Base-by-base conservation (phyloP, 768 basidiomycete genomes). In the Serendipita sp. region DNA sequence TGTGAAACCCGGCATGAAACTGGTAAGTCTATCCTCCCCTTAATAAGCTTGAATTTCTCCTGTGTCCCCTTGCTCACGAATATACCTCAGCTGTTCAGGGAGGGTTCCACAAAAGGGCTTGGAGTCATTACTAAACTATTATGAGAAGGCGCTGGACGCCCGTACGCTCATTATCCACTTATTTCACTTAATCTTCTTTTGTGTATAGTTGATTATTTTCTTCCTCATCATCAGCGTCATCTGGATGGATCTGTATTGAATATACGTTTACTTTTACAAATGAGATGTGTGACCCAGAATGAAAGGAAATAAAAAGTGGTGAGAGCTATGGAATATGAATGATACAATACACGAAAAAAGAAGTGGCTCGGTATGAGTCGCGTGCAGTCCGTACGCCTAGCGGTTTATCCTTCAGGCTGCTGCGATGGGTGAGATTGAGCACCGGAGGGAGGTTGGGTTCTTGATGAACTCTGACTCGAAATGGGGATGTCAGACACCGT, bases 1-100 rank as follows among this genome's bases (percentile, higher is more conserved):
- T 70, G 77, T 98, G 66, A 93, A 94, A 71, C 86, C 85, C 67
- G 94, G 94, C 28, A 90, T 90, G 85, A 91, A 93, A 73, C 77
- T 95, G 31, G 53, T 58, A 2, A n/a, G 53, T 58, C 11, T 28
- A n/a, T n/a, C n/a, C n/a, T n/a, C n/a, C n/a, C n/a, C n/a, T n/a
- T n/a, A n/a, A n/a, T n/a, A n/a, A 11, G 20, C 41, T 3, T 5
- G 24, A n/a, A 62, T 58, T 26, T 30, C 33, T 62, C 34, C 41
- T 26, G 42, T 64, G 51, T 34, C 53, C 38, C 33, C n/a, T 65
- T 66, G 11, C 65, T 68, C 56, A 20, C 45, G n/a, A 50, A 7
- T 50, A 17, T 28, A 28, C n/a, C 2, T 9, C 31, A 58, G 24
- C 74, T 99, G 13, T 93, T 98, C 72, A 78, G 95, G 42, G 96